Evolutionary conservation across 345 rosid genomes (phyloP), one percentile per base, ranked within the genome.

Genomic region (Hibiscus mutabilis): DNA sequence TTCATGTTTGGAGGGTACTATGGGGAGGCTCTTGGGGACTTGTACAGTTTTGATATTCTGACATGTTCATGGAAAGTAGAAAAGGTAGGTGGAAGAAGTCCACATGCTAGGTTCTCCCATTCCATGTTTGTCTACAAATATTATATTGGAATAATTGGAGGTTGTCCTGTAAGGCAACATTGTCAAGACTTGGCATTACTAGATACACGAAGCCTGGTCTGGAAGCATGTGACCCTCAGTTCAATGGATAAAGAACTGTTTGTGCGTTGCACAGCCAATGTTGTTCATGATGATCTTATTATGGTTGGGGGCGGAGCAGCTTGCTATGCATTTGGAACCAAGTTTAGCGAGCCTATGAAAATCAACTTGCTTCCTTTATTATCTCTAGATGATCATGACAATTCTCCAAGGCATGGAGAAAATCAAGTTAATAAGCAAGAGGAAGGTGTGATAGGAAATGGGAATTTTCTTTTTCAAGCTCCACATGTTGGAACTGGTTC

Each of bases 281-380:
- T 94, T 78, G 78, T 89, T 68, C 87, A 86, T 16, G 87, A 90
- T 82, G 85, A 88, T 81, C 95, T 91, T 73, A 75, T 90, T 3
- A 59, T 87, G 79, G 78, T 94, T 78, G 98, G 97, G 18, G 98
- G 98, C 72, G 97, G 97, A 68, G 93, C 95, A 74, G 88, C 98
- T 72, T 94, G 98, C 81, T 90, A 90, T 81, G 97, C 97, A 37
- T 94, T 91, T 87, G 98, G 98, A 80, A 84, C 98, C 51, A 94
- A 83, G 84, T 94, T 94, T 78, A 91, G 89, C 69, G 88, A 82
- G 76, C 96, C 98, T 51, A 70, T 85, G 73, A 88, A 84, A 82
- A 79, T 88, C 70, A 81, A 80, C 81, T 83, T 94, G 86, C 81
- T 81, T 74, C 76, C 75, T 3, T 63, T 85, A 14, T 72, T 79